Percentiles rank a stretch among this genome's conserved stretches.
These are phyloP conservation scores for Stagonosporopsis vannaccii DNA, from an alignment of 2,329 filamentous ascomycete genomes.

Conservation along the genomic window DNA sequence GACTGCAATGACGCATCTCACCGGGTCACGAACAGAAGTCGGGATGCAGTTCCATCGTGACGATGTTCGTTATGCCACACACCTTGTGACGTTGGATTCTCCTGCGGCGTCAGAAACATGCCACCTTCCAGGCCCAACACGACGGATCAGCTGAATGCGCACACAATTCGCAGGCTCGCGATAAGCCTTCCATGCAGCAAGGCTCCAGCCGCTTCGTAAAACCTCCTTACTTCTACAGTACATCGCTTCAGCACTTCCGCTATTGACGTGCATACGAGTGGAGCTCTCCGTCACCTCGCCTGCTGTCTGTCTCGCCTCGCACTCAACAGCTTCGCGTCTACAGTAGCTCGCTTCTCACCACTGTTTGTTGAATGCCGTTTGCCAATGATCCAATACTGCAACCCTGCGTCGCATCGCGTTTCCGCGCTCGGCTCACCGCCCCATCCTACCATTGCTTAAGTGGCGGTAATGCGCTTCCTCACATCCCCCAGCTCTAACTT, in stretches of 20 bases:
- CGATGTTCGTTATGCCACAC: neutral
- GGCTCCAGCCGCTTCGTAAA: neutral
- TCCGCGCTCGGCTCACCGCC: neutral
- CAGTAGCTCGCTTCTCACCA: neutral
- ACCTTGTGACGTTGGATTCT: neutral
- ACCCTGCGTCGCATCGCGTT: neutral
- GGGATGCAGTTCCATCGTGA: neutral
- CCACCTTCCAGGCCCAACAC: neutral
- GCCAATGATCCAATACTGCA: neutral
- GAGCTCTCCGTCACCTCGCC: slow-evolving; percentile 5
- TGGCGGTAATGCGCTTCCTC: neutral
- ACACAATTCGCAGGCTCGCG: neutral
- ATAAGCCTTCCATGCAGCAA: neutral
- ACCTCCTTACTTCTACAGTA: neutral
- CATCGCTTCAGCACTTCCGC: neutral
- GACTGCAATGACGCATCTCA: neutral
- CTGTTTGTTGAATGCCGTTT: neutral
- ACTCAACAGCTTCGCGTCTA: neutral
- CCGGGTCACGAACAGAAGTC: neutral
- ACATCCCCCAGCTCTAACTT: neutral
- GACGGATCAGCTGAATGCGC: neutral
- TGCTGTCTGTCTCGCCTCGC: neutral
- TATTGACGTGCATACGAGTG: slow-evolving; percentile 6
- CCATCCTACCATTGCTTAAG: neutral
- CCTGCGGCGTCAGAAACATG: neutral